Evolutionary conservation across 495 filamentous ascomycete genomes (phyloP), one percentile per base, ranked within the genome.

Genomic region (Penicillium roqueforti): DNA sequence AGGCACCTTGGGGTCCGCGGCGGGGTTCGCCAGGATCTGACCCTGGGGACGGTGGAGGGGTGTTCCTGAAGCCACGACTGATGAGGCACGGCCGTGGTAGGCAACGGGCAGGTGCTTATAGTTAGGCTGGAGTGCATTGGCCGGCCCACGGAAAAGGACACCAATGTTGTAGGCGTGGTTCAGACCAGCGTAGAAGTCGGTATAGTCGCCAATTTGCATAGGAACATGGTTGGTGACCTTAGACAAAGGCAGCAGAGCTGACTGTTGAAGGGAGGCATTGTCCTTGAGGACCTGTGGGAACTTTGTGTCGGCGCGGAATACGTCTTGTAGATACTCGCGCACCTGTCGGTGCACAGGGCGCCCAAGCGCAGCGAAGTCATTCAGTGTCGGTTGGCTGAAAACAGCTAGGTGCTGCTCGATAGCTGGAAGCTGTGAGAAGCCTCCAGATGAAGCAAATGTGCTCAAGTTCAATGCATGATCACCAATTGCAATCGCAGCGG

Each of bases 151-250:
- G 76, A 96, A 93, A 47, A 97, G 74, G 20, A 79, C 77, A 1
- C 89, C 86, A n/a, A 87, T 79, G 51, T 88, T 87, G 73, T 83
- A 87, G 36, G 92, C 92, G 71, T 97, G 92, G 63, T 96, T 85
- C 47, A 85, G 71, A 23, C 92, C 92, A n/a, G 87, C 92, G 71
- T 90, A 97, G 76, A 97, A 97, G 71, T 97, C 92, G 11, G 92
- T 95, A 71, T 97, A 97, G 67, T 97, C 91, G n/a, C 89, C 88
- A 50, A 96, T 91, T 29, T 79, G 77, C 83, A 97, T 84, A 5
- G 92, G 92, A 13, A 97, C 66, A 53, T 95, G 88, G 67, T 82
- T 87, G 50, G 73, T 80, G 22, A 91, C 84, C 4, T 78, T 68
- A 8, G 78, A 74, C 39, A 83, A 67, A 0, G 78, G 80, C 16